Evolutionary conservation across 2,329 filamentous ascomycete species (phyloP).

Genomic region (Sarocladium strictum): DNA sequence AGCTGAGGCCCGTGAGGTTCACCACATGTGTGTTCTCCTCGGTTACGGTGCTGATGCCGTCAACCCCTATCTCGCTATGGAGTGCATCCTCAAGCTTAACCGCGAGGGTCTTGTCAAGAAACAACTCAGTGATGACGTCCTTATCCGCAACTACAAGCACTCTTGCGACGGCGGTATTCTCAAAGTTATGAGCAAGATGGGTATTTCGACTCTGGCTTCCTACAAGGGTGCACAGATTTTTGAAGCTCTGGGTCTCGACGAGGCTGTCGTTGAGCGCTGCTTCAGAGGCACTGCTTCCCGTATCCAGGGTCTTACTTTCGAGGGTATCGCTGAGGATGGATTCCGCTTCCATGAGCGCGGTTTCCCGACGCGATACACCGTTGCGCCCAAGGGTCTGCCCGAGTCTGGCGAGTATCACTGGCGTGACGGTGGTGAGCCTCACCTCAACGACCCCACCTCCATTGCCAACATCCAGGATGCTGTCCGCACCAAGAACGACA

Average conservation of each 20-base stretch:
- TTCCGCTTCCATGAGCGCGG: slow-evolving; percentile 94
- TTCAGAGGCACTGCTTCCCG: slow-evolving; percentile 92
- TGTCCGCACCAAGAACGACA: slow-evolving; percentile 94
- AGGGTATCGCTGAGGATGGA: slow-evolving; percentile 87
- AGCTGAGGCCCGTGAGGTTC: slow-evolving; percentile 91
- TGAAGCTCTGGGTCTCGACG: slow-evolving; percentile 89
- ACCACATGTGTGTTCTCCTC: slow-evolving; percentile 97
- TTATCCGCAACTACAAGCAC: slow-evolving; percentile 95
- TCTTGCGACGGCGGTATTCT: slow-evolving; percentile 94
- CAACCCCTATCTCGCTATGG: slow-evolving; percentile 91
- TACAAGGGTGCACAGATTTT: slow-evolving; percentile 99
- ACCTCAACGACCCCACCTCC: slow-evolving; percentile 89
- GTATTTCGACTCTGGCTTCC: slow-evolving; percentile 90
- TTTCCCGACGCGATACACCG: slow-evolving; percentile 74
- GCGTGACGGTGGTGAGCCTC: slow-evolving; percentile 91
- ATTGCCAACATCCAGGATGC: slow-evolving; percentile 98
- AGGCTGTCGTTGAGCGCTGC: slow-evolving; percentile 86
- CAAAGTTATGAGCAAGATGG: slow-evolving; percentile 99
- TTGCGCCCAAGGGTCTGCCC: slow-evolving; percentile 70
- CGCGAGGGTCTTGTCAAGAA: slow-evolving; percentile 89
- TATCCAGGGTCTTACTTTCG: slow-evolving; percentile 90
- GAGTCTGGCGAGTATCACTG: slow-evolving; percentile 98
- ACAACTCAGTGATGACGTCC: slow-evolving; percentile 71
- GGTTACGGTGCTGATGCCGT: slow-evolving; percentile 93
- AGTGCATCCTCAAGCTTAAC: slow-evolving; percentile 96